Percentiles rank a stretch among this genome's conserved stretches.
These are phyloP conservation scores for Fonsecaea monophora DNA, from an alignment of 2,329 filamentous ascomycete species.

Conservation along the genomic window DNA sequence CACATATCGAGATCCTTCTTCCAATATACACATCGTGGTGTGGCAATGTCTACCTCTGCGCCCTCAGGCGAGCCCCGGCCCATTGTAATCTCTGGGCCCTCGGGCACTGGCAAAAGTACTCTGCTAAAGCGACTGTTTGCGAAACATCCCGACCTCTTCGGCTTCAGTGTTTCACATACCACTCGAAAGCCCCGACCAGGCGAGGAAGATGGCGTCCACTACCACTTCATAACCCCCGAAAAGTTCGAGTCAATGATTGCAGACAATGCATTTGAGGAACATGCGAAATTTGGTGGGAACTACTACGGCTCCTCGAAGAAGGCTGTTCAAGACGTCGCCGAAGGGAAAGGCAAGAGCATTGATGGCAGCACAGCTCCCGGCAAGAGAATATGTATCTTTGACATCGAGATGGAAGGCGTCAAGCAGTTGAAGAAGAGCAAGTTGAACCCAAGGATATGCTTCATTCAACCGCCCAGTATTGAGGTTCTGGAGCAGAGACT, in stretches of 20 bases:
- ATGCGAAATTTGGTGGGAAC: constrained; percentile 85
- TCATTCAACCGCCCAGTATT: constrained; percentile 79
- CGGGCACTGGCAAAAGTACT: constrained; percentile 53
- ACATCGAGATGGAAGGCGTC: constrained; percentile 97
- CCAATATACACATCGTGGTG: constrained; percentile 2
- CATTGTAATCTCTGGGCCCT: constrained; percentile 52
- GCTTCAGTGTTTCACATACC: constrained; percentile 67
- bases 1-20: background rate
- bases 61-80: constrained; percentile 41
- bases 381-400: constrained; percentile 79
- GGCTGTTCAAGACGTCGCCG: constrained; percentile 77
- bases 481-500: constrained; percentile 76
- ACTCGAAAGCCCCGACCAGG: constrained; percentile 77
- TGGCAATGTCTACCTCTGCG: constrained; percentile 30
- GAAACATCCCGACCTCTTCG: constrained; percentile 52
- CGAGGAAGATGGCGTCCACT: constrained; percentile 78
- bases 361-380: constrained; percentile 54
- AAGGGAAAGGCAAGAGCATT: constrained; percentile 59
- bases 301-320: constrained; percentile 83
- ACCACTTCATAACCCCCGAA: constrained; percentile 75
- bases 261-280: constrained; percentile 81
- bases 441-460: constrained; percentile 79
- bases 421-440: constrained; percentile 85
- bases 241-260: constrained; percentile 72
- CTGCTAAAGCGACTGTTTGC: constrained; percentile 52